A percentile compares a stretch with the other conserved stretches of the same genome.
These are phyloP conservation scores for Blepharisma japonicum DNA, from an alignment of 73 alveolate genomes.

Conservation along the genomic window DNA sequence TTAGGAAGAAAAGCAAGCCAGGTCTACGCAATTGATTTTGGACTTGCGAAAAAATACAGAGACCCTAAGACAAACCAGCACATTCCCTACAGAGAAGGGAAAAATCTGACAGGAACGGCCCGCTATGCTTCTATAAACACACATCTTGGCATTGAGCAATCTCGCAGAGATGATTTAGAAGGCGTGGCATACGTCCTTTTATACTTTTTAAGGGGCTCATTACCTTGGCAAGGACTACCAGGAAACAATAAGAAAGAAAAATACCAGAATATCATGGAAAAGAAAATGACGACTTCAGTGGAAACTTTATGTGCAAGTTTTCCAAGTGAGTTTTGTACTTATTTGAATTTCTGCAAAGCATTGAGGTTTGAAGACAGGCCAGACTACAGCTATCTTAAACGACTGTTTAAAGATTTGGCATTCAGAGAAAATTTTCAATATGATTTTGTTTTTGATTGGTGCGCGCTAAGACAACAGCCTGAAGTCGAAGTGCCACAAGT, in stretches of 20 bases:
- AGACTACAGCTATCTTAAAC: slow-evolving; percentile 75
- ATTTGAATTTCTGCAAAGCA: slow-evolving; percentile 76
- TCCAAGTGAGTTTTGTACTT: slow-evolving; percentile 75
- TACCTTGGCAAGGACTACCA: slow-evolving; percentile 88
- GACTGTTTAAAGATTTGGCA: slow-evolving; percentile 70
- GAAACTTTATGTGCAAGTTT: slow-evolving; percentile 76
- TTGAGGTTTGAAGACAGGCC: slow-evolving; percentile 89
- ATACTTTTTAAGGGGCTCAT: slow-evolving; percentile 75
- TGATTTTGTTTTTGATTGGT: slow-evolving; percentile 49
- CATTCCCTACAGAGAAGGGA: slow-evolving; percentile 50
- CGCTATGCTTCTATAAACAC: slow-evolving; percentile 40
- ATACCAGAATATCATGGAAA: slow-evolving; percentile 66
- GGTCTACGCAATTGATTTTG: slow-evolving; percentile 62
- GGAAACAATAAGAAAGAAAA: slow-evolving; percentile 66
- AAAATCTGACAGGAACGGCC: slow-evolving; percentile 43
- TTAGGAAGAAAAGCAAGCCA: slow-evolving; percentile 50
- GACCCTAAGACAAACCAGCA: slow-evolving; percentile 41
- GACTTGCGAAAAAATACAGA: slow-evolving; percentile 47
- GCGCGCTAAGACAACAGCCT: no score
- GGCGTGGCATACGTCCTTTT: slow-evolving; percentile 75
- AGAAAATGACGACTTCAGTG: slow-evolving; percentile 68
- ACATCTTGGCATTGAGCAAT: slow-evolving; percentile 66
- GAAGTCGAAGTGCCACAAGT: no score
- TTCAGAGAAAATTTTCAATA: slow-evolving; percentile 56
- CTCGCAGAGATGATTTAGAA: slow-evolving; percentile 89